phyloP scores from a whole-genome alignment of 1,139 yeast species.

The Pneumocystis oryctolagi region DNA sequence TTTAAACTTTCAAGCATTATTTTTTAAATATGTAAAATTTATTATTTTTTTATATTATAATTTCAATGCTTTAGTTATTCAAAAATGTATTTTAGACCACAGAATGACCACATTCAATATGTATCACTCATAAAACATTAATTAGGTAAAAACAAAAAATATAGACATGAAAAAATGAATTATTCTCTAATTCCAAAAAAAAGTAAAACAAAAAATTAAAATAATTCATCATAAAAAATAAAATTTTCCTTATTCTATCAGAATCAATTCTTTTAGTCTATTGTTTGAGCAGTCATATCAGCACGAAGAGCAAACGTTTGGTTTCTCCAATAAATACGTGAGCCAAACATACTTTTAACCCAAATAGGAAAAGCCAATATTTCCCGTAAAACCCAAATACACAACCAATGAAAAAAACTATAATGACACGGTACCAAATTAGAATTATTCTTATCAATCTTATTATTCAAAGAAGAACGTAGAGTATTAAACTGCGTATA shows the following conservation, averaged over 20 bases:
- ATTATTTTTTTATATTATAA: background rate
- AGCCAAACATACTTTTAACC: slow-evolving; percentile 67
- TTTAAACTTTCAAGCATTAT: no score
- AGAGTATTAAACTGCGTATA: slow-evolving; percentile 42
- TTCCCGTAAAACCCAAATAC: slow-evolving; percentile 57
- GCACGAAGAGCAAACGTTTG: background rate
- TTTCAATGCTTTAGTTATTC: background rate
- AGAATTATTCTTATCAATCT: slow-evolving; percentile 18
- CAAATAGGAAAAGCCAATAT: slow-evolving; percentile 68
- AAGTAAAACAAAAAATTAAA: background rate
- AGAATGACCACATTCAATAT: background rate
- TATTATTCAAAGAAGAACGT: slow-evolving; percentile 24
- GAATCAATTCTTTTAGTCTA: background rate
- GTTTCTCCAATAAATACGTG: slow-evolving; percentile 60
- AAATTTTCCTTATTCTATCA: background rate
- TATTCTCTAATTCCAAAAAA: background rate
- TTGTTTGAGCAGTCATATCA: background rate
- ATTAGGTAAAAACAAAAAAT: background rate
- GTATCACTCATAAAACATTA: background rate
- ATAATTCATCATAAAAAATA: background rate
- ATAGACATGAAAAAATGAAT: background rate
- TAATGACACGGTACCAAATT: slow-evolving; percentile 21
- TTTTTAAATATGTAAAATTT: no score
- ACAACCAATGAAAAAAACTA: slow-evolving; percentile 25
- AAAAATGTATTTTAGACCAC: background rate